A percentile compares a stretch with the other conserved stretches of the same genome.
phyloP scores from a whole-genome alignment of 1,284 basidiomycete species.

The Anthracocystis walkeri region DNA sequence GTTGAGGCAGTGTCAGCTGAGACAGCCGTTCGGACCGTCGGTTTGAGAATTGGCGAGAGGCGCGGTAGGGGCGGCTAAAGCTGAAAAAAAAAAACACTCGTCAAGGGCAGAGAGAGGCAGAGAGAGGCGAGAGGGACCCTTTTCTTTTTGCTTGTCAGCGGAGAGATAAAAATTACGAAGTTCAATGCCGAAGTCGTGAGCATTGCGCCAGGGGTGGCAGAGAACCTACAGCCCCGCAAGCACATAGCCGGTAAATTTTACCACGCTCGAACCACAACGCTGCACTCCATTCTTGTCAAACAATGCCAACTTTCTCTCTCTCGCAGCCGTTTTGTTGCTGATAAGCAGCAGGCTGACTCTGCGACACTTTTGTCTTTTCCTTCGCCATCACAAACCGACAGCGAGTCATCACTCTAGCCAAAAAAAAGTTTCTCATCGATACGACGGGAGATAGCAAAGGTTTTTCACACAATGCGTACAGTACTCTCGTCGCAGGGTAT shows the following conservation, averaged over 20 bases:
- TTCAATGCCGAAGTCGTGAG: too few relatives aligned
- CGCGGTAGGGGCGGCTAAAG: constrained; percentile 11
- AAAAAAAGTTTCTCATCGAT: too few relatives aligned
- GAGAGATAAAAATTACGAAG: not conserved
- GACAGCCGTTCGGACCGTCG: not conserved
- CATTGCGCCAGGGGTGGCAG: constrained; percentile 13
- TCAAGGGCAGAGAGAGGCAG: not conserved
- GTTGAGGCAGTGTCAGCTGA: constrained; percentile 1
- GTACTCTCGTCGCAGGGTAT: constrained; percentile 30
- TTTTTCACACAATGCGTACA: constrained; percentile 19
- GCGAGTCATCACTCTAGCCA: too few relatives aligned
- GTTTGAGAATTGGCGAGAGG: not conserved
- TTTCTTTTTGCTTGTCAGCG: not conserved
- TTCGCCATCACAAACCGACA: too few relatives aligned
- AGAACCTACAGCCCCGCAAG: constrained; percentile 6
- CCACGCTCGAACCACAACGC: constrained; percentile 3
- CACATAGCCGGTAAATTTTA: not conserved
- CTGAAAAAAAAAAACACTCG: not conserved
- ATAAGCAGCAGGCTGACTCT: too few relatives aligned
- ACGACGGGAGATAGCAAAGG: too few relatives aligned
- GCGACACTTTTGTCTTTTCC: too few relatives aligned
- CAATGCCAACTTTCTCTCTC: too few relatives aligned
- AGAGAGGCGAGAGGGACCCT: not conserved
- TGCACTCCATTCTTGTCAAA: too few relatives aligned
- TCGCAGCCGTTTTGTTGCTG: too few relatives aligned